Evolutionary conservation across 164 flowering plant species (phyloP), one percentile per base, ranked within the genome.

Genomic region (Stephania yunnanensis): DNA sequence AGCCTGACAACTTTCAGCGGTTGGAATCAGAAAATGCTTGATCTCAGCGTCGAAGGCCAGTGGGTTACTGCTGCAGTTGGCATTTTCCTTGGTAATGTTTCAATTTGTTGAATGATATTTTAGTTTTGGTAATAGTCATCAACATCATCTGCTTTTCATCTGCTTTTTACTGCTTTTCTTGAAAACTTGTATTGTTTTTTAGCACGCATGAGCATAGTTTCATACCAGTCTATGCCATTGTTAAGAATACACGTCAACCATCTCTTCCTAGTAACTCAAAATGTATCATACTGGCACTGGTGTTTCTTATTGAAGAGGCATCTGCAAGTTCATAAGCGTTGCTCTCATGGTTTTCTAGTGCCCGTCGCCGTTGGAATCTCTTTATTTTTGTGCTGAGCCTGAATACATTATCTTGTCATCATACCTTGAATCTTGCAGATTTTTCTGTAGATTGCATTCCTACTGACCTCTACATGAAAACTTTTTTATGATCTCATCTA

Each of bases 1-100:
- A 95, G 99, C 80, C 92, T 93, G 53, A 93, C 99, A 58, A 95
- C 99, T 63, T 95, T 95, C 84, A 95, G 99, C 61, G 96, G 97
- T 17, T 95, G 99, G 99, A 95, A 90, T 75, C 99, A 93, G 86
- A 89, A 92, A 79, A 93, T 95, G 97, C 89, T 95, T 69, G 93
- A 92, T 20, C 94, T 92, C 44, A 82, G 90, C 74, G 87, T 82
- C 55, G 66, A 84, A 42, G 97, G 95, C 72, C 85, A 82, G 17
- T 95, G 99, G 97, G 81, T 84, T 10, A 66, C 72, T 67, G 70
- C 91, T 58, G 75, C 82, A 3, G 85, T 87, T 48, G 98, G 96
- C 66, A 83, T 85, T 80, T 50, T 87, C 17, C 2, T 90, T 82
- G 97, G 97, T 91, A 85, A 58, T n/a, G 78, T 8, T 20, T 46